Evolutionary conservation across 768 basidiomycete genomes (phyloP).

Genomic region (Tylopilus sp.): DNA sequence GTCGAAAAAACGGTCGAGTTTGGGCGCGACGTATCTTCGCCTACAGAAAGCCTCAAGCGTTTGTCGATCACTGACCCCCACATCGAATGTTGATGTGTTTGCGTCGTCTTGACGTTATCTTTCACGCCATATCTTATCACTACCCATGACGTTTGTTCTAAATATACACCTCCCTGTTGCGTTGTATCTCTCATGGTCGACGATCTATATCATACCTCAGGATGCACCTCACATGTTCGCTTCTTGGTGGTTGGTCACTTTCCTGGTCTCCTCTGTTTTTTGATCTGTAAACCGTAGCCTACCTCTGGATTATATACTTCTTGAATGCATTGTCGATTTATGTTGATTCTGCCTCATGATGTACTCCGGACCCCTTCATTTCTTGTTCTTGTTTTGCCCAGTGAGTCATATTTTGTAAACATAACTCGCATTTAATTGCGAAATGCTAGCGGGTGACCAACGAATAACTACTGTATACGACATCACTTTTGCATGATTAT

Average conservation of each 20-base stretch:
- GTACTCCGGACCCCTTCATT: too few relatives aligned
- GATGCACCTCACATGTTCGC: background rate
- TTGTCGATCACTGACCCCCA: conserved; percentile 9
- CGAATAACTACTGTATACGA: too few relatives aligned
- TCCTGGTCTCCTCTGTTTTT: background rate
- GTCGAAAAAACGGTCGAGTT: conserved; percentile 29
- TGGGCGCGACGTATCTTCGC: conserved; percentile 13
- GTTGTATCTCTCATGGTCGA: background rate
- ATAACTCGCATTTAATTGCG: too few relatives aligned
- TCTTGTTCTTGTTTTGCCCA: too few relatives aligned
- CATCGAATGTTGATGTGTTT: background rate
- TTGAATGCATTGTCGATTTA: background rate
- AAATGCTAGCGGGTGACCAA: too few relatives aligned
- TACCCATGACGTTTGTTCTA: background rate
- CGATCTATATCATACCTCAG: background rate
- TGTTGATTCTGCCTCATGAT: background rate
- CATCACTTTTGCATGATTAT: too few relatives aligned
- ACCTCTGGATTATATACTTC: background rate
- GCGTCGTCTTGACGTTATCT: background rate
- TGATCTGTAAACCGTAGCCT: background rate
- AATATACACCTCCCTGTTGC: background rate
- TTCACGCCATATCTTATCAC: background rate
- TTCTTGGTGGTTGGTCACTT: background rate
- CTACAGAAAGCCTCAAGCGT: background rate
- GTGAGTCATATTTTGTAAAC: too few relatives aligned